These are phyloP conservation scores for Phytophthora pisi DNA, from an alignment of 352 stramenopile genomes.

Conservation along the genomic window DNA sequence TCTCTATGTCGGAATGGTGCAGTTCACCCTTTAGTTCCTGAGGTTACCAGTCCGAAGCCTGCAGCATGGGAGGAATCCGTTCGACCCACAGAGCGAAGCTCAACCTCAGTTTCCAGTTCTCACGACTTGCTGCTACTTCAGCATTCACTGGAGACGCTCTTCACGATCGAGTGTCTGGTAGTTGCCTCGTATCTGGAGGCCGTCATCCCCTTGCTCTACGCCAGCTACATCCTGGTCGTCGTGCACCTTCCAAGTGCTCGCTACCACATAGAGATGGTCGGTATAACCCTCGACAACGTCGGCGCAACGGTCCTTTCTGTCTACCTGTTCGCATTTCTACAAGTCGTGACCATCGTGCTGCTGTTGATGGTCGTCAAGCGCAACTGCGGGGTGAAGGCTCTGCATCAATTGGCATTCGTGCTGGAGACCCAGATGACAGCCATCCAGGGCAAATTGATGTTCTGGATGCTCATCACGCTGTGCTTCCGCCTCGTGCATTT, in stretches of 20 bases:
- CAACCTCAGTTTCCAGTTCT: not conserved
- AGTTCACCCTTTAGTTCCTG: slow-evolving; percentile 5
- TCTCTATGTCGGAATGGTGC: not conserved
- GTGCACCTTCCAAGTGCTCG: slow-evolving; percentile 23
- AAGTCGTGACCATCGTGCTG: slow-evolving; percentile 27
- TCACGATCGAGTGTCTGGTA: slow-evolving; percentile 39
- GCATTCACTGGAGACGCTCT: slow-evolving; percentile 26
- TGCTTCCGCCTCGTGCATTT: slow-evolving; percentile 27
- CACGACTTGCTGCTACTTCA: slow-evolving; percentile 1
- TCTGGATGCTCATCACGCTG: slow-evolving; percentile 26
- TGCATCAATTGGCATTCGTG: slow-evolving; percentile 34
- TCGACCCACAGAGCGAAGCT: not conserved
- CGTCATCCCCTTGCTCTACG: slow-evolving; percentile 40
- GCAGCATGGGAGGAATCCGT: not conserved
- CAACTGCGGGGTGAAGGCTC: slow-evolving; percentile 9
- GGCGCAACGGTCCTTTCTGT: slow-evolving; percentile 14
- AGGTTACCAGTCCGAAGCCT: not conserved
- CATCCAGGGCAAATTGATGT: slow-evolving; percentile 34
- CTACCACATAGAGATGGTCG: slow-evolving; percentile 36
- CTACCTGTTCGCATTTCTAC: slow-evolving; percentile 23
- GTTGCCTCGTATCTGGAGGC: slow-evolving; percentile 44
- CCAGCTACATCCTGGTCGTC: slow-evolving; percentile 19
- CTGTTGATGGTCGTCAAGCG: slow-evolving; percentile 17
- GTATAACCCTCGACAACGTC: slow-evolving; percentile 12
- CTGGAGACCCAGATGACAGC: slow-evolving; percentile 16